Evolutionary conservation across 2,329 filamentous ascomycete genomes (phyloP).

Genomic region (Knufia petricola): DNA sequence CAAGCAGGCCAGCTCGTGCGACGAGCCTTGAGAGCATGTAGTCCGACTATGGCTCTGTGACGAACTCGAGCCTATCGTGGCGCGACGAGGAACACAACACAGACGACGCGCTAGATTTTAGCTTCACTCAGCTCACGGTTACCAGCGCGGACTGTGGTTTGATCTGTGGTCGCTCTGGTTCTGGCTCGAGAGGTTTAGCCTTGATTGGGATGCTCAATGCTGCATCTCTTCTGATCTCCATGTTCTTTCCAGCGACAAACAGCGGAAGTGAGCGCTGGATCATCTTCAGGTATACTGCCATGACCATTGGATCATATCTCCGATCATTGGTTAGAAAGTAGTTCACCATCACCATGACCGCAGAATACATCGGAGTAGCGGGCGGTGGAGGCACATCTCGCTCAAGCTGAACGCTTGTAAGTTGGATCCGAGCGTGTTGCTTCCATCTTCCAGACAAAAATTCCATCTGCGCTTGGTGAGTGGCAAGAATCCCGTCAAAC

Average conservation of each 20-base stretch:
- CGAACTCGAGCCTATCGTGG: too few relatives aligned
- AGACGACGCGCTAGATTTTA: too few relatives aligned
- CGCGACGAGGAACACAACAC: too few relatives aligned
- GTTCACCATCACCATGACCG: background rate
- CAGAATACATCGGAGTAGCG: background rate
- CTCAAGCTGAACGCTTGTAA: background rate
- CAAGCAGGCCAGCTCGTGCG: too few relatives aligned
- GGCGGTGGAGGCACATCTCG: background rate
- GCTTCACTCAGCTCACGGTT: background rate
- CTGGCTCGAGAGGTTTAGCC: background rate
- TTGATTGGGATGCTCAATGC: conserved; percentile 1
- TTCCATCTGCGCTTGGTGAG: background rate
- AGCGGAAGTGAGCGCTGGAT: conserved; percentile 1
- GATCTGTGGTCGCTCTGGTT: too few relatives aligned
- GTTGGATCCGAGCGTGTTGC: background rate
- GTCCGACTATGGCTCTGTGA: too few relatives aligned
- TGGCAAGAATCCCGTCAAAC: background rate
- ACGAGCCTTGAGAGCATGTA: too few relatives aligned
- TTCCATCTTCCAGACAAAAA: conserved; percentile 1
- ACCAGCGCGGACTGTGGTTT: background rate
- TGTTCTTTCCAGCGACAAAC: background rate
- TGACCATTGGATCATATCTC: background rate
- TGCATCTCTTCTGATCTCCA: conserved; percentile 4
- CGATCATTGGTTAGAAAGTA: background rate
- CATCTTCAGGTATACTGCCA: background rate